Percentiles rank a stretch among this genome's conserved stretches.
Evolutionary conservation across 805 yeast genomes (phyloP).

Genomic region (Hanseniaspora hatyaiensis): DNA sequence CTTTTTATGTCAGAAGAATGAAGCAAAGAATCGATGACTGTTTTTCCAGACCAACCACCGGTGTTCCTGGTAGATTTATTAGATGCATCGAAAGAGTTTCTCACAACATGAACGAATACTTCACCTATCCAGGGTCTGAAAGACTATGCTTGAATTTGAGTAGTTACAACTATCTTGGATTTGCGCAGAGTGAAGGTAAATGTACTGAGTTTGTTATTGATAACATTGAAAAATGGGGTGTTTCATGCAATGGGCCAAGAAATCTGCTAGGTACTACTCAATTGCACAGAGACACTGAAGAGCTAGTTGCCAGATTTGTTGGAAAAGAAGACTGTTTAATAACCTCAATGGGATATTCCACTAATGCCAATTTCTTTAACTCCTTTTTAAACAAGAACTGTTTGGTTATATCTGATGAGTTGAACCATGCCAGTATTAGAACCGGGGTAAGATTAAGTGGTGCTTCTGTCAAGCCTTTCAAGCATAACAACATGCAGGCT

Average conservation of each 20-base stretch:
- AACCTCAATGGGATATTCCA: constrained; percentile 91
- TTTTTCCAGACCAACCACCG: constrained; percentile 90
- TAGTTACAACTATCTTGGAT: constrained; percentile 89
- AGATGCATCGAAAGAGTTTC: constrained; percentile 68
- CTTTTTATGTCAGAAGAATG: constrained; percentile 84
- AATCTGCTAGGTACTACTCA: constrained; percentile 62
- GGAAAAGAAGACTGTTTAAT: constrained; percentile 83
- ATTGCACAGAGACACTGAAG: constrained; percentile 64
- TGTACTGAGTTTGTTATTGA: constrained; percentile 73
- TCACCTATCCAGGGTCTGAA: constrained; percentile 63
- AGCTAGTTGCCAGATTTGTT: constrained; percentile 65
- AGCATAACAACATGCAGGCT: constrained; percentile 78
- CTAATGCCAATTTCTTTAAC: constrained; percentile 79
- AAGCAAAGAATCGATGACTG: constrained; percentile 87
- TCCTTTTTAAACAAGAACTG: constrained; percentile 78
- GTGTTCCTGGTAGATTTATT: constrained; percentile 91
- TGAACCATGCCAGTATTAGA: constrained; percentile 91
- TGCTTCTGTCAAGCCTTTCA: constrained; percentile 81
- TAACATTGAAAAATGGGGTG: constrained; percentile 56
- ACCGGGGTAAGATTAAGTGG: constrained; percentile 90
- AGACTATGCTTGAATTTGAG: constrained; percentile 74
- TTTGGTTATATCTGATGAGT: constrained; percentile 82
- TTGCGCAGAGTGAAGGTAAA: constrained; percentile 86
- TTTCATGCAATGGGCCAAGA: constrained; percentile 70
- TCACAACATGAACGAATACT: constrained; percentile 51